Conservation (phyloP, 1,139 yeast species). For the Diutina scorzettiae region DNA sequence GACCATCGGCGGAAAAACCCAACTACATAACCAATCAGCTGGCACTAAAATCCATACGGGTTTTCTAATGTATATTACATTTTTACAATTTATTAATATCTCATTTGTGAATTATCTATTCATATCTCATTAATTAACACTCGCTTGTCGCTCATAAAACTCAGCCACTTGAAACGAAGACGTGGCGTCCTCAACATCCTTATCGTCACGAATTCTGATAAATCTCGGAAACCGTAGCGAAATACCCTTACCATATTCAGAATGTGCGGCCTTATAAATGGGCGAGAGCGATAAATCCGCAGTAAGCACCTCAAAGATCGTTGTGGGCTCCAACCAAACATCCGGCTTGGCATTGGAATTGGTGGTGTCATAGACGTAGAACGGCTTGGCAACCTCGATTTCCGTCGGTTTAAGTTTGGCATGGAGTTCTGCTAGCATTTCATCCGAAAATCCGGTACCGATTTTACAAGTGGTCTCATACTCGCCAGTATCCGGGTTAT, state of each 20-base stretch:
- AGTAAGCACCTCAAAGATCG: constrained; percentile 80
- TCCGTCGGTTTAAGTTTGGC: constrained; percentile 59
- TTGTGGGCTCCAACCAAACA: constrained; percentile 91
- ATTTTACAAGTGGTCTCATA: constrained; percentile 93
- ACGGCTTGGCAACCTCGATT: constrained; percentile 53
- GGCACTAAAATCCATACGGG: too few relatives aligned
- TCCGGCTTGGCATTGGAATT: constrained; percentile 67
- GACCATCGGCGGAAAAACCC: too few relatives aligned
- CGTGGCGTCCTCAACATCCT: constrained; percentile 81
- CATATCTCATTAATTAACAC: constrained; percentile 11
- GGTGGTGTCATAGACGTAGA: constrained; percentile 53
- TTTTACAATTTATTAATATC: neutral
- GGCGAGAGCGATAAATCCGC: constrained; percentile 94
- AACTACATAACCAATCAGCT: too few relatives aligned
- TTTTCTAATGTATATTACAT: too few relatives aligned
- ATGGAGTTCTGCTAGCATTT: constrained; percentile 50
- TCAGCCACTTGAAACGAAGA: constrained; percentile 84
- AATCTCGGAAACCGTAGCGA: constrained; percentile 90
- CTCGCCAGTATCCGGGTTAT: constrained; percentile 82
- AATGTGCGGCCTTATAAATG: constrained; percentile 77
- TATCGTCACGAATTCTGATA: constrained; percentile 76
- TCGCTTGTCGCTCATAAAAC: constrained; percentile 70
- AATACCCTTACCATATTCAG: constrained; percentile 73
- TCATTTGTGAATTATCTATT: neutral
- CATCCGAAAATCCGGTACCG: constrained; percentile 96